These are phyloP conservation scores for Apium graveolens DNA, from an alignment of 129 eudicot genomes.

Conservation along the genomic window DNA sequence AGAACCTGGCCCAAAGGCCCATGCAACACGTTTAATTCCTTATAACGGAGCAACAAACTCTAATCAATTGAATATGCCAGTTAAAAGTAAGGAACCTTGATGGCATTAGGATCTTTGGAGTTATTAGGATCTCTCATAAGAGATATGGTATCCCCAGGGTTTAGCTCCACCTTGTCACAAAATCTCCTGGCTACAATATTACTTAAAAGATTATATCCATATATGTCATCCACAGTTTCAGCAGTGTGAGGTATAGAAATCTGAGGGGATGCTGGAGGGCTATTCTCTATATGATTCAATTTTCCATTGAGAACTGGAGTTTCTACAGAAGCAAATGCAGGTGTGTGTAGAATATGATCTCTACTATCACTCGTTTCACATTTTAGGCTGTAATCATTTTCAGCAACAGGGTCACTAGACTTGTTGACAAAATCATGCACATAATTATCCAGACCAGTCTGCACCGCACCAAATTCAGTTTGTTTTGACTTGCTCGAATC, in stretches of 20 bases:
- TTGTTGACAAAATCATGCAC: neutral
- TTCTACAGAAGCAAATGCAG: constrained; percentile 20
- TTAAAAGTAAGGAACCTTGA: constrained; percentile 47
- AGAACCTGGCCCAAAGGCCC: constrained; percentile 54
- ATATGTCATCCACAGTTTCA: constrained; percentile 29
- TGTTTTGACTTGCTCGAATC: constrained; percentile 17
- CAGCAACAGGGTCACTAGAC: constrained; percentile 13
- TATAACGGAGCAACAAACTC: neutral
- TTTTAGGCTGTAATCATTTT: constrained; percentile 12
- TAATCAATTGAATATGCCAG: constrained; percentile 10
- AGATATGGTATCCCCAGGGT: constrained; percentile 37
- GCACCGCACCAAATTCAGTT: constrained; percentile 16
- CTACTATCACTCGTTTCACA: constrained; percentile 21
- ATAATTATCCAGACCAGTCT: constrained; percentile 11
- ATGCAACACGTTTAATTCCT: constrained; percentile 9
- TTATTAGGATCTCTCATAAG: constrained; percentile 72
- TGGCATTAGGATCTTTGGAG: constrained; percentile 71
- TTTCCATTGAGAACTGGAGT: constrained; percentile 11
- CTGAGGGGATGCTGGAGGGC: constrained; percentile 17
- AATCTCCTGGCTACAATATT: constrained; percentile 69
- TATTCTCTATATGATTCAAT: constrained; percentile 12
- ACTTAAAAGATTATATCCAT: constrained; percentile 42
- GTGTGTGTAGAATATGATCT: constrained; percentile 8
- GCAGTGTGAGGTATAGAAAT: constrained; percentile 22
- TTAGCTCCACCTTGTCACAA: constrained; percentile 42